These are phyloP conservation scores for Diaporthe vexans DNA, from an alignment of 2,329 filamentous ascomycete species.

Conservation along the genomic window DNA sequence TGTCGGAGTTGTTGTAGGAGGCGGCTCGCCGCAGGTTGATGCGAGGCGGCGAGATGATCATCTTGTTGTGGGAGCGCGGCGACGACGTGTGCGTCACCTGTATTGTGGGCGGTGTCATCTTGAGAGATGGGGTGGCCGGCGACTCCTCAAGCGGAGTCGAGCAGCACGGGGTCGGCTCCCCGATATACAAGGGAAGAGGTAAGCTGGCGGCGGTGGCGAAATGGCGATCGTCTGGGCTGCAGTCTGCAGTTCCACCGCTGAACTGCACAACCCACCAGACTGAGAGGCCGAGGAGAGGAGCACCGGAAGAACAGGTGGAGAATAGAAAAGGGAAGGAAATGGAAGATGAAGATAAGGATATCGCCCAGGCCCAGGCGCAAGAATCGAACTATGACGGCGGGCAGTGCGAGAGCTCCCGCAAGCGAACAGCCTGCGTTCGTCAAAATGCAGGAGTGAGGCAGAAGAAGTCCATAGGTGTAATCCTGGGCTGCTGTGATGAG, in stretches of 20 bases:
- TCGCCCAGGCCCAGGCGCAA: neutral
- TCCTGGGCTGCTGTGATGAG: conserved; percentile 7
- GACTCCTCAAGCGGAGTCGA: conserved; percentile 34
- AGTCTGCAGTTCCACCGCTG: conserved; percentile 33
- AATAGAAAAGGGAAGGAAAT: neutral
- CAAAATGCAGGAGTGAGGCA: neutral
- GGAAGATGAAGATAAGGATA: neutral
- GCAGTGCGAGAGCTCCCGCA: neutral
- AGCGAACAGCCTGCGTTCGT: conserved; percentile 9
- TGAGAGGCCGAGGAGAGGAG: conserved; percentile 8
- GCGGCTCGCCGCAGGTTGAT: conserved; percentile 71
- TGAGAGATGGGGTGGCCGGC: neutral
- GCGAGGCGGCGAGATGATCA: conserved; percentile 67
- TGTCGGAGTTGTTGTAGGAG: conserved; percentile 70
- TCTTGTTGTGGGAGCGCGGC: conserved; percentile 62
- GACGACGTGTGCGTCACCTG: conserved; percentile 37
- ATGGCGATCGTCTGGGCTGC: conserved; percentile 37
- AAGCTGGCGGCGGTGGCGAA: conserved; percentile 19
- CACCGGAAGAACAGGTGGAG: conserved; percentile 1
- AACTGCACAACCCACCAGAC: conserved; percentile 28
- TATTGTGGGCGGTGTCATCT: conserved; percentile 40
- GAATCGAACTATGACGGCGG: conserved; percentile 14
- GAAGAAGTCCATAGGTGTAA: neutral
- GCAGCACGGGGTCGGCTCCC: conserved; percentile 13
- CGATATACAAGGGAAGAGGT: conserved; percentile 14